phyloP scores from a whole-genome alignment of 768 basidiomycete species.

The Pulveroboletus sp. region DNA sequence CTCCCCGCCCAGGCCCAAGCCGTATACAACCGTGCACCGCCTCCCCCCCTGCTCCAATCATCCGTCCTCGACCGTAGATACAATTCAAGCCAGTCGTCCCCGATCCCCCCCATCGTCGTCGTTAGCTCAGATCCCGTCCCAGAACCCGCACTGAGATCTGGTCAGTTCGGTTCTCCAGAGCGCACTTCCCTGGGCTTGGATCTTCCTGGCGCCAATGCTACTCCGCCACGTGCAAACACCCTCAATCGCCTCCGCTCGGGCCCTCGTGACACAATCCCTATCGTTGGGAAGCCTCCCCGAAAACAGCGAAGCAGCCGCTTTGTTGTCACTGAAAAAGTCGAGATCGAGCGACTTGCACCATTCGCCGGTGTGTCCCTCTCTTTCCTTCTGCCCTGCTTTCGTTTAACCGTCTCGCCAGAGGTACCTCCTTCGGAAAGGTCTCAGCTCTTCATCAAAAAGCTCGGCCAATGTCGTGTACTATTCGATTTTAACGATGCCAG shows the following conservation, averaged over 20 bases:
- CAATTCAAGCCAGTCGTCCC: constrained; percentile 36
- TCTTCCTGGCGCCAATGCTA: constrained; percentile 39
- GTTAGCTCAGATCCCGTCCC: constrained; percentile 67
- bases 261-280: constrained; percentile 95
- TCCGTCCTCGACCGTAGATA: constrained; percentile 60
- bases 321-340: constrained; percentile 92
- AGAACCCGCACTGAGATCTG: constrained; percentile 43
- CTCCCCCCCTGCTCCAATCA: constrained; percentile 37
- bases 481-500: constrained; percentile 99
- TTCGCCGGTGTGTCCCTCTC: constrained; percentile 61
- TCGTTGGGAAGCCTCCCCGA: constrained; percentile 92
- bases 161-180: constrained; percentile 43
- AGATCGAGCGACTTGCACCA: constrained; percentile 89
- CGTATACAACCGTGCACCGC: constrained; percentile 42
- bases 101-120: constrained; percentile 81
- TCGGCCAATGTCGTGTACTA: constrained; percentile 92
- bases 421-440: constrained; percentile 84
- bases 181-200: constrained; percentile 47
- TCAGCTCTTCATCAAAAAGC: constrained; percentile 88
- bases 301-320: constrained; percentile 98
- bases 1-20: constrained; percentile 38
- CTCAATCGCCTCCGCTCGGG: constrained; percentile 73
- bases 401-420: constrained; percentile 47
- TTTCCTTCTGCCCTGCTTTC: constrained; percentile 8
- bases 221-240: constrained; percentile 64